Conservation (phyloP, 768 basidiomycete species). For the Lyophyllum shimeji region DNA sequence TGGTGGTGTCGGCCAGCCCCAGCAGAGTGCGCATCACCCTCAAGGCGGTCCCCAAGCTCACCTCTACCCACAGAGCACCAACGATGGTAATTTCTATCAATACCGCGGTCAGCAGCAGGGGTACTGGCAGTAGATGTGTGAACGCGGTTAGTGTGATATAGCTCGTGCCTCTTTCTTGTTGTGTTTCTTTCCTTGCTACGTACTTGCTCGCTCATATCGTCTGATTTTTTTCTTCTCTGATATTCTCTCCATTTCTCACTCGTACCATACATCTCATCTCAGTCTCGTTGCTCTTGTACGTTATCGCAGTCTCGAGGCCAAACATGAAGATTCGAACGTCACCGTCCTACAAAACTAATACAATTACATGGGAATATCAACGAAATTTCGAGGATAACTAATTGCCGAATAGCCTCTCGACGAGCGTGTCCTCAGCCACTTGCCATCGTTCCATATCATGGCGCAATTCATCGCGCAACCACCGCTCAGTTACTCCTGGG, state of each 20-base stretch:
- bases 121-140: slow-evolving; percentile 54
- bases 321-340: no score
- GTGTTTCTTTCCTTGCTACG: slow-evolving; percentile 10
- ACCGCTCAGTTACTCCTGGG: slow-evolving; percentile 15
- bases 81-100: slow-evolving; percentile 68
- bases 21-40: slow-evolving; percentile 41
- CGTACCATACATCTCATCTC: slow-evolving; percentile 24
- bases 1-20: slow-evolving; percentile 39
- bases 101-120: slow-evolving; percentile 68
- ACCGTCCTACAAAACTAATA: no score
- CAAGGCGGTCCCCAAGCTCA: slow-evolving; percentile 53
- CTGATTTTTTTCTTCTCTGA: slow-evolving; percentile 8
- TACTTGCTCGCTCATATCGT: slow-evolving; percentile 13
- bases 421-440: slow-evolving; percentile 24
- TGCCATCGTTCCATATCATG: slow-evolving; percentile 23
- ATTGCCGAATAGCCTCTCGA: slow-evolving; percentile 23
- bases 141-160: slow-evolving; percentile 3
- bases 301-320: slow-evolving; percentile 17
- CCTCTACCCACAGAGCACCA: slow-evolving; percentile 63
- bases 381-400: no score
- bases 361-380: no score
- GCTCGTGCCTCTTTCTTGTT: slow-evolving; percentile 10
- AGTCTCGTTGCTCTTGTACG: slow-evolving; percentile 19
- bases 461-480: slow-evolving; percentile 15
- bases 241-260: slow-evolving; percentile 16